These are phyloP conservation scores for Podaxis rugospora DNA, from an alignment of 768 basidiomycete species.

Conservation along the genomic window DNA sequence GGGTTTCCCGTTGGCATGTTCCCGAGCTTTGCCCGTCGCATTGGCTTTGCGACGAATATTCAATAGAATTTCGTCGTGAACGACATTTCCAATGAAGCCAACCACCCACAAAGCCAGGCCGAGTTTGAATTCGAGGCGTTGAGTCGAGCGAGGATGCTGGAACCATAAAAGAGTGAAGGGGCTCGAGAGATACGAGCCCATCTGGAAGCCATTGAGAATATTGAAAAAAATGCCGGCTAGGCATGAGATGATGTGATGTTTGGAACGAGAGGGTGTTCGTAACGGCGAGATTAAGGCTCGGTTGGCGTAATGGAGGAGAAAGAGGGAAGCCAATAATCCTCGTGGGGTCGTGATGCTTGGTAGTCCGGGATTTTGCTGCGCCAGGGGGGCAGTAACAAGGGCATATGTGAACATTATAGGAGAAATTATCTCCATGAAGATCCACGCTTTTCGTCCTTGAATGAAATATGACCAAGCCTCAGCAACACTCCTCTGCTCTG, in stretches of 20 bases:
- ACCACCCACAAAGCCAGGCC: conserved; percentile 64
- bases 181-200: conserved; percentile 70
- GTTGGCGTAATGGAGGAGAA: conserved; percentile 76
- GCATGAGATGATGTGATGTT: conserved; percentile 64
- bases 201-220: conserved; percentile 60
- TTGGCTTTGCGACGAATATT: conserved; percentile 68
- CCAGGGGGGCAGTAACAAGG: conserved; percentile 46
- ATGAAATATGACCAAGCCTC: neutral
- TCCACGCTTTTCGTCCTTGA: conserved; percentile 68
- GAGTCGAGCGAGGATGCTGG: conserved; percentile 20
- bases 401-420: conserved; percentile 50
- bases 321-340: conserved; percentile 51
- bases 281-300: conserved; percentile 78
- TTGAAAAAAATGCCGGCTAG: conserved; percentile 62
- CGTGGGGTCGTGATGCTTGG: conserved; percentile 34
- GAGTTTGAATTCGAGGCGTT: conserved; percentile 48
- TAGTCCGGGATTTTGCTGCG: conserved; percentile 26
- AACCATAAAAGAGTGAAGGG: conserved; percentile 43
- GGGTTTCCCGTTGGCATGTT: neutral
- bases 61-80: conserved; percentile 88
- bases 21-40: conserved; percentile 8
- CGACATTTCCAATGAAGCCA: conserved; percentile 77
- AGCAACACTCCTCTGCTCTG: neutral
- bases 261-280: conserved; percentile 74
- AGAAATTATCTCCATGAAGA: conserved; percentile 69